Evolutionary conservation across 306 rosid species (phyloP).

Genomic region (Begonia fuchsioides): DNA sequence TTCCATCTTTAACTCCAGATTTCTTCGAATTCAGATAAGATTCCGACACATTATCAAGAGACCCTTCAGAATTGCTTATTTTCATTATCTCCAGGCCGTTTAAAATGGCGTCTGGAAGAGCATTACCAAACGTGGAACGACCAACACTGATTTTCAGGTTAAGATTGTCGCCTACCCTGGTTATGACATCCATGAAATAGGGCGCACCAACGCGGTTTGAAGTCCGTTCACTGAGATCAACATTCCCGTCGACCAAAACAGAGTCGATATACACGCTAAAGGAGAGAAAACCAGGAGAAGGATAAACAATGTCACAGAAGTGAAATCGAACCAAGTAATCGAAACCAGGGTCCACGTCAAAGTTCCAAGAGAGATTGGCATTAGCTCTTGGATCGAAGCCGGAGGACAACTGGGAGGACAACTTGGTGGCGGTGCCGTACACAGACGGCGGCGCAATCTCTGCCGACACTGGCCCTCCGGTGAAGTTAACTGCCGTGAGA

Average conservation of each 20-base stretch:
- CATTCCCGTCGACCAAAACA: constrained; percentile 19
- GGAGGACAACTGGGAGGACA: constrained; percentile 1
- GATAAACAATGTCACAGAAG: constrained; percentile 36
- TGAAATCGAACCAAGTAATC: constrained; percentile 56
- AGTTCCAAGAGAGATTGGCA: constrained; percentile 42
- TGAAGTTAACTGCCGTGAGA: constrained; percentile 20
- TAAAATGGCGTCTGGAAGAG: constrained; percentile 22
- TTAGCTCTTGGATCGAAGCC: constrained; percentile 9
- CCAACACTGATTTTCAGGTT: constrained; percentile 41
- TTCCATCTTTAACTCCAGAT: constrained; percentile 20
- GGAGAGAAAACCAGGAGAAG: not conserved
- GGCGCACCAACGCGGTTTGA: constrained; percentile 28
- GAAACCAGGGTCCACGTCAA: constrained; percentile 37
- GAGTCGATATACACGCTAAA: constrained; percentile 40
- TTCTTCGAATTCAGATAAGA: constrained; percentile 3
- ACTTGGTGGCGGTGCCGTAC: constrained; percentile 38
- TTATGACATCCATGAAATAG: constrained; percentile 34
- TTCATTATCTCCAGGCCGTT: constrained; percentile 64
- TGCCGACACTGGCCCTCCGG: not conserved
- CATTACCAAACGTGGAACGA: constrained; percentile 5
- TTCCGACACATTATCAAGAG: constrained; percentile 24
- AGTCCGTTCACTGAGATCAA: constrained; percentile 17
- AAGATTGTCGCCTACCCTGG: constrained; percentile 10
- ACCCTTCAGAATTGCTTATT: constrained; percentile 28
- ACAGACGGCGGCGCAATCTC: constrained; percentile 33